Evolutionary conservation across 2,329 filamentous ascomycete species (phyloP).

Genomic region (Talaromyces albobiverticillius): DNA sequence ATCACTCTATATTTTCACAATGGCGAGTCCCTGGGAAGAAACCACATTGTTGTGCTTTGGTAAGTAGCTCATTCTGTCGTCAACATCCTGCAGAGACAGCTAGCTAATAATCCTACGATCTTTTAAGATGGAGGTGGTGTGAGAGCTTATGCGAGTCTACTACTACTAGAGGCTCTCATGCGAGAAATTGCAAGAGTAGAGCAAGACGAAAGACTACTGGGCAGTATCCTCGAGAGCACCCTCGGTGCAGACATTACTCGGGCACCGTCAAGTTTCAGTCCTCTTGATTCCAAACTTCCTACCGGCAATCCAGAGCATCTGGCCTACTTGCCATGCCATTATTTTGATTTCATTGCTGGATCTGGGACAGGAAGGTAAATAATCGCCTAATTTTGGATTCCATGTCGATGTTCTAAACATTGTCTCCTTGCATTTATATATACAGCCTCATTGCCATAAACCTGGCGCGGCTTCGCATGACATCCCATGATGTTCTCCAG

Average conservation of each 20-base stretch:
- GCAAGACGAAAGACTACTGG: neutral
- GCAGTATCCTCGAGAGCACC: neutral
- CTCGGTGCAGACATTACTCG: neutral
- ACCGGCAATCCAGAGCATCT: neutral
- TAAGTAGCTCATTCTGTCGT: too few species aligned
- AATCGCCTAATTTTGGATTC: neutral
- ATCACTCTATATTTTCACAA: too few species aligned
- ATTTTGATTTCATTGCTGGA: constrained; percentile 4
- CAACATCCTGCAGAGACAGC: too few species aligned
- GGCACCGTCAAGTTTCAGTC: neutral
- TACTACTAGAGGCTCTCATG: constrained; percentile 4
- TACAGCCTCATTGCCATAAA: constrained; percentile 37
- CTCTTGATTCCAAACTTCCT: neutral
- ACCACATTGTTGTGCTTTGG: too few species aligned
- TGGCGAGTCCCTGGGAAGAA: too few species aligned
- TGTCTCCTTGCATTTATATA: neutral
- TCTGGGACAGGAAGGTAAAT: neutral
- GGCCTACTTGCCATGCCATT: neutral
- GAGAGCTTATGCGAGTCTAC: constrained; percentile 1
- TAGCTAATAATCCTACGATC: too few species aligned
- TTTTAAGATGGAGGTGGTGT: constrained; percentile 3
- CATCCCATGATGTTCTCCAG: constrained; percentile 30
- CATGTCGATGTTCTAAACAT: neutral
- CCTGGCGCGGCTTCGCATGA: constrained; percentile 36
- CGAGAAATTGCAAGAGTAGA: constrained; percentile 3